Percentiles rank a stretch among this genome's conserved stretches.
Conservation (phyloP, 2,329 filamentous ascomycete species). For the Aspergillus fijiensis region DNA sequence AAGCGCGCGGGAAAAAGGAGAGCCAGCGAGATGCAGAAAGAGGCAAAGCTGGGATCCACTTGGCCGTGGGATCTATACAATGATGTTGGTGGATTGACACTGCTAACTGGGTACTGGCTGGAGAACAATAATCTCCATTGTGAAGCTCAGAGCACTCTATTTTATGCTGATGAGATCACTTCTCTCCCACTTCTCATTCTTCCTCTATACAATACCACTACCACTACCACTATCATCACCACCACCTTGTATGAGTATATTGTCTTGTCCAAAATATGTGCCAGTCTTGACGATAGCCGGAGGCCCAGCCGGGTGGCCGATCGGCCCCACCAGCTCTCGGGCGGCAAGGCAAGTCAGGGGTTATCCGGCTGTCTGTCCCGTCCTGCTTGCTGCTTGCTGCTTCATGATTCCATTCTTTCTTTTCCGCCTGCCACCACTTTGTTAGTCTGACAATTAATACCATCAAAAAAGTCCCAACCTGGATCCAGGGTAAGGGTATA, state of each 20-base stretch:
- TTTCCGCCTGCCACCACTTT: neutral
- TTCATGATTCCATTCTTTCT: neutral
- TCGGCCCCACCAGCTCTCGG: neutral
- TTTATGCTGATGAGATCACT: neutral
- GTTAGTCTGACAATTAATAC: neutral
- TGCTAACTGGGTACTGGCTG: neutral
- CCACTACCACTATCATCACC: neutral
- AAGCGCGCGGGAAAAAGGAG: conserved; percentile 1
- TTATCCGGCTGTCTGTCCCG: neutral
- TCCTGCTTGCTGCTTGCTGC: neutral
- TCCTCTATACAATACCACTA: neutral
- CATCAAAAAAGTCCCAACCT: neutral
- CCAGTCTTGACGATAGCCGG: neutral
- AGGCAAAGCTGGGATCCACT: neutral
- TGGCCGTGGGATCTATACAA: neutral
- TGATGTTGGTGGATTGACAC: neutral
- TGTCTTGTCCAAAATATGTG: too few relatives aligned
- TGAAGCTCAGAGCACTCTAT: neutral
- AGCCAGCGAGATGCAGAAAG: neutral
- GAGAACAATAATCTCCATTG: neutral
- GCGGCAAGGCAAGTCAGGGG: neutral
- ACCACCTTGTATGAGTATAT: neutral
- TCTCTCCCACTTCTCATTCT: neutral
- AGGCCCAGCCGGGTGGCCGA: neutral
- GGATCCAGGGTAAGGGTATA: neutral